A percentile compares a stretch with the other conserved stretches of the same genome.
Conservation (phyloP, 1,284 basidiomycete genomes). For the Erythrobasidium hasegawianum region DNA sequence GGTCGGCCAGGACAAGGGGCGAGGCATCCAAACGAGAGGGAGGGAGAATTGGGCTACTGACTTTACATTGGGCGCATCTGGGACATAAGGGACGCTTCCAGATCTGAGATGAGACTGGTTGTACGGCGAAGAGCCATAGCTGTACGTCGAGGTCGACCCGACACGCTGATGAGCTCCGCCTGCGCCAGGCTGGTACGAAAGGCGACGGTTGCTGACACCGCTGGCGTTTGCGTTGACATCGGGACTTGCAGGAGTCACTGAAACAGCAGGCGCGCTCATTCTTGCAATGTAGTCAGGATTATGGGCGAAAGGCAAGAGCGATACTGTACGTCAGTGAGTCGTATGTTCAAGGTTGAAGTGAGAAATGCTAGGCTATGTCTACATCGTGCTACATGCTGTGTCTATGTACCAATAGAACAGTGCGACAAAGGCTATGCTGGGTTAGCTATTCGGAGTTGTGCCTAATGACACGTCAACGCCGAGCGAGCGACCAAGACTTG, state of each 20-base stretch:
- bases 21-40: background rate
- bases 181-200: constrained; percentile 32
- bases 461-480: constrained; percentile 2
- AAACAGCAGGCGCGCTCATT: constrained; percentile 26
- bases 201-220: constrained; percentile 28
- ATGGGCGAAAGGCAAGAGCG: background rate
- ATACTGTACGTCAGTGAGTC: too few relatives aligned
- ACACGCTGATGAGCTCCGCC: constrained; percentile 16
- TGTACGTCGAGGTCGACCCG: constrained; percentile 1
- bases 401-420: too few relatives aligned
- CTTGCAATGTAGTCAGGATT: background rate
- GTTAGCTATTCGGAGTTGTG: background rate
- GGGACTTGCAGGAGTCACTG: constrained; percentile 31
- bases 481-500: too few relatives aligned
- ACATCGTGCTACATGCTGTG: too few relatives aligned
- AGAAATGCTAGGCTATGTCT: background rate
- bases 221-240: constrained; percentile 11
- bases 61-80: constrained; percentile 27
- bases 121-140: constrained; percentile 13
- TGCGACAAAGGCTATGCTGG: too few relatives aligned
- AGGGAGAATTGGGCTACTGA: constrained; percentile 6
- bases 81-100: constrained; percentile 32
- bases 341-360: background rate
- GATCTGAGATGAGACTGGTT: constrained; percentile 16
- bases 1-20: too few relatives aligned